Conservation (phyloP, 2,329 filamentous ascomycete species). For the Pseudogymnoascus sp. region DNA sequence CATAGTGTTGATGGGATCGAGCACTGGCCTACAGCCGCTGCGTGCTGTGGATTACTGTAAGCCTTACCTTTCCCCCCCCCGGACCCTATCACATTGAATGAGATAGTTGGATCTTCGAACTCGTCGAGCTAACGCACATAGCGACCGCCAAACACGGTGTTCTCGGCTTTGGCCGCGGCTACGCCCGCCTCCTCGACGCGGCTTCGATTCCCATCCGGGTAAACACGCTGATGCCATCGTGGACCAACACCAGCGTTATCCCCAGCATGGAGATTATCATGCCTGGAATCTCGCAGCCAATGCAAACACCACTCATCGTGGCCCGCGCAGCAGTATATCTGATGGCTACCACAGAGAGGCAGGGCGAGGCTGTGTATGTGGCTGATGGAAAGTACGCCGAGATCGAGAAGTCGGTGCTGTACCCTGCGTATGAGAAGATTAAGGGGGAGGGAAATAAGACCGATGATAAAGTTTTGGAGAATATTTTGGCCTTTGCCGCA, state of each 20-base stretch:
- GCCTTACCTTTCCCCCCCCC: slow-evolving; percentile 14
- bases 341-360: slow-evolving; percentile 38
- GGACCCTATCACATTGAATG: background rate
- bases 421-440: slow-evolving; percentile 28
- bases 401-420: slow-evolving; percentile 39
- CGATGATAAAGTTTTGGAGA: slow-evolving; percentile 31
- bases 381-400: slow-evolving; percentile 41
- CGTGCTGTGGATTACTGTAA: slow-evolving; percentile 42
- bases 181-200: slow-evolving; percentile 31
- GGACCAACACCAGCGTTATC: slow-evolving; percentile 44
- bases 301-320: slow-evolving; percentile 39
- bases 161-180: slow-evolving; percentile 42
- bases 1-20: slow-evolving; percentile 45
- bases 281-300: slow-evolving; percentile 30
- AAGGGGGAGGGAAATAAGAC: slow-evolving; percentile 25
- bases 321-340: slow-evolving; percentile 40
- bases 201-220: slow-evolving; percentile 40
- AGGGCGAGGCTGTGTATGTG: slow-evolving; percentile 46
- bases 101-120: background rate
- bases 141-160: slow-evolving; percentile 47
- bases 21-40: slow-evolving; percentile 41
- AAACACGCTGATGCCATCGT: slow-evolving; percentile 47
- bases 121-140: slow-evolving; percentile 16
- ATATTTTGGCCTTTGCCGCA: slow-evolving; percentile 14
- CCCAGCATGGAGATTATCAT: slow-evolving; percentile 31